Evolutionary conservation across 441 rosid species (phyloP), one percentile per base, ranked within the genome.

Genomic region (Omphalea diandra): DNA sequence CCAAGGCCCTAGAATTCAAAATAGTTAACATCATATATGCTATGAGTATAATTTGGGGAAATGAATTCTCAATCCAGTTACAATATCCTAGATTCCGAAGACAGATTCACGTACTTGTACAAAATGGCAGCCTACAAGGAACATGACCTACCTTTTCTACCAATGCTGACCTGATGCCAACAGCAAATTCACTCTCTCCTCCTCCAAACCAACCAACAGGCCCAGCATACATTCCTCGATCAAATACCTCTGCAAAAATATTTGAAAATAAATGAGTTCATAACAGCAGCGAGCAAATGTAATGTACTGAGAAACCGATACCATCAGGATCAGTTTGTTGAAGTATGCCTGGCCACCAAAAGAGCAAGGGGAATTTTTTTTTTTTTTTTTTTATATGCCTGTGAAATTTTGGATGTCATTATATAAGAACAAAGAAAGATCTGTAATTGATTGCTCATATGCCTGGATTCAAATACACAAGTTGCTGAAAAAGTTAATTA

Each of bases 181-280:
- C 98, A 49, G 97, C 93, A 84, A 94, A 94, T 73, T 94, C 98
- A 73, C 97, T 88, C 81, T 91, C 98, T n/a, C 87, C 87, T 29
- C 98, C 97, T 74, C 98, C 97, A 77, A 94, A 90, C 95, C 94
- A 94, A 7, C 98, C 98, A 47, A 94, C 76, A 18, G 98, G 97
- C 32, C 98, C 98, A 55, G 98, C 98, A 75, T 86, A 94, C 97
- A 94, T 94, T 76, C 97, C 98, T 82, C 98, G 83, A 71, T 94
- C 98, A 66, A 91, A 94, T 76, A 83, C 75, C 76, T 94, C 98
- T 94, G 84, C 2, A 61, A 22, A 58, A 67, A 79, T 50, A 56
- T 71, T 65, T 35, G 41, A 38, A 24, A 44, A 20, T 2, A 56
- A 69, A 55, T 33, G 26, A n/a, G n/a, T 59, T 54, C 46, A 38